These are phyloP conservation scores for Leishmania mexicana DNA, from an alignment of 208 protist genomes.

Conservation along the genomic window DNA sequence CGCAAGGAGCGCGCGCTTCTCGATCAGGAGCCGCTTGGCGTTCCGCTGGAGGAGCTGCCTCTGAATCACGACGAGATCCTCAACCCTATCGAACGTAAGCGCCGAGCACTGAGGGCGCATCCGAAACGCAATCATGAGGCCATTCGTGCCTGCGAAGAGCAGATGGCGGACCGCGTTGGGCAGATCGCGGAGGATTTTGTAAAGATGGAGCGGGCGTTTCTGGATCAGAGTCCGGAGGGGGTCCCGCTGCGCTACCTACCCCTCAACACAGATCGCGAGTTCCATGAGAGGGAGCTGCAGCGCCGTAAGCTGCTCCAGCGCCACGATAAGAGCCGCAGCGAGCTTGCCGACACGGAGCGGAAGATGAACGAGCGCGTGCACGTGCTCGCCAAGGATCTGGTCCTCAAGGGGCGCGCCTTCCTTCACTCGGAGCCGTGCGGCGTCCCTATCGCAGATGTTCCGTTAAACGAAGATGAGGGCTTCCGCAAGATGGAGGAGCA, in stretches of 20 bases:
- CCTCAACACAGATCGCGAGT: slow-evolving; percentile 64
- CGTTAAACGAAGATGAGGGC: slow-evolving; percentile 64
- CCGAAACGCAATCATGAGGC: slow-evolving; percentile 51
- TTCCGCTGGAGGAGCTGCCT: slow-evolving; percentile 78
- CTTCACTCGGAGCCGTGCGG: slow-evolving; percentile 69
- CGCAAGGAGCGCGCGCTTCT: slow-evolving; percentile 82
- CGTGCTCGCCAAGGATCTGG: slow-evolving; percentile 63
- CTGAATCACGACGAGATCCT: slow-evolving; percentile 73
- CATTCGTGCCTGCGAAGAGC: slow-evolving; percentile 64
- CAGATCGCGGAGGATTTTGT: slow-evolving; percentile 73
- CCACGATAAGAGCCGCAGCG: slow-evolving; percentile 27
- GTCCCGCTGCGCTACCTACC: slow-evolving; percentile 80
- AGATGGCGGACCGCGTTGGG: slow-evolving; percentile 64
- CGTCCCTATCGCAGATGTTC: slow-evolving; percentile 68
- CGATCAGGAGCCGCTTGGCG: slow-evolving; percentile 82
- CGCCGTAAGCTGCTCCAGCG: slow-evolving; percentile 42
- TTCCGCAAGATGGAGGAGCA: slow-evolving; percentile 80
- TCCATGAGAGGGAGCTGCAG: slow-evolving; percentile 66
- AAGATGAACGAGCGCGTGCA: slow-evolving; percentile 75
- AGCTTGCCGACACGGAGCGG: slow-evolving; percentile 47
- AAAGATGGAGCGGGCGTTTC: slow-evolving; percentile 70
- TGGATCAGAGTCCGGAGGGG: slow-evolving; percentile 76
- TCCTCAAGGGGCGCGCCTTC: slow-evolving; percentile 66
- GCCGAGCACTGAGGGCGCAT: slow-evolving; percentile 49
- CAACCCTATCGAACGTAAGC: slow-evolving; percentile 67